These are phyloP conservation scores for Jasminum sambac DNA, from an alignment of 257 asterid species.

Conservation along the genomic window DNA sequence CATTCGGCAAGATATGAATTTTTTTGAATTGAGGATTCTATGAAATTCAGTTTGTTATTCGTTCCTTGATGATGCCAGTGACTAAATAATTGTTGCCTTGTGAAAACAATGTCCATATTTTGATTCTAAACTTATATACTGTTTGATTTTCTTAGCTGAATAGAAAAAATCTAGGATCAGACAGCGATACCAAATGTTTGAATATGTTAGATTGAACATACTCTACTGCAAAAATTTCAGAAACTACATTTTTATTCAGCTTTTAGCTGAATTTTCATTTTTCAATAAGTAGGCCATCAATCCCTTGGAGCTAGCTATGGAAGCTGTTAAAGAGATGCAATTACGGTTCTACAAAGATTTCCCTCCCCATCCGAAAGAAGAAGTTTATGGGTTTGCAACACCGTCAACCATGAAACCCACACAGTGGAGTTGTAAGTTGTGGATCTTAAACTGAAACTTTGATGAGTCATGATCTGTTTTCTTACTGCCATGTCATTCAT, in stretches of 20 bases:
- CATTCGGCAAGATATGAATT: neutral
- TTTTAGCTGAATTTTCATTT: slow-evolving; percentile 8
- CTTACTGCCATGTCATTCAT: slow-evolving; percentile 14
- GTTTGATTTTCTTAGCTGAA: neutral
- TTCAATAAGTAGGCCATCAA: slow-evolving; percentile 69
- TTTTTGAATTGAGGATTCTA: neutral
- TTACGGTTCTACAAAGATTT: slow-evolving; percentile 73
- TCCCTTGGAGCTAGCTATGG: slow-evolving; percentile 96
- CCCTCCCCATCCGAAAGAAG: slow-evolving; percentile 81
- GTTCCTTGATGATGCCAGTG: neutral
- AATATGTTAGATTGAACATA: neutral
- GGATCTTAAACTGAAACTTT: slow-evolving; percentile 12
- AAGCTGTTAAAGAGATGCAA: slow-evolving; percentile 82
- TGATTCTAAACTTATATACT: neutral
- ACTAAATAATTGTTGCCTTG: neutral
- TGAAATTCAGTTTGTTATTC: neutral
- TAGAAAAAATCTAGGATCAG: neutral
- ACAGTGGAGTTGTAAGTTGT: slow-evolving; percentile 85
- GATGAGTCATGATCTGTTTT: slow-evolving; percentile 12
- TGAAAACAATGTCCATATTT: neutral
- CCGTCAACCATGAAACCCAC: slow-evolving; percentile 99
- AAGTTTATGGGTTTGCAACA: slow-evolving; percentile 83
- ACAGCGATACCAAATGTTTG: neutral
- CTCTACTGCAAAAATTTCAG: neutral
- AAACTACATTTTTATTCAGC: slow-evolving; percentile 2